A percentile compares a stretch with the other conserved stretches of the same genome.
Conservation (phyloP, 164 flowering plant species). For the Echeveria elegans region DNA sequence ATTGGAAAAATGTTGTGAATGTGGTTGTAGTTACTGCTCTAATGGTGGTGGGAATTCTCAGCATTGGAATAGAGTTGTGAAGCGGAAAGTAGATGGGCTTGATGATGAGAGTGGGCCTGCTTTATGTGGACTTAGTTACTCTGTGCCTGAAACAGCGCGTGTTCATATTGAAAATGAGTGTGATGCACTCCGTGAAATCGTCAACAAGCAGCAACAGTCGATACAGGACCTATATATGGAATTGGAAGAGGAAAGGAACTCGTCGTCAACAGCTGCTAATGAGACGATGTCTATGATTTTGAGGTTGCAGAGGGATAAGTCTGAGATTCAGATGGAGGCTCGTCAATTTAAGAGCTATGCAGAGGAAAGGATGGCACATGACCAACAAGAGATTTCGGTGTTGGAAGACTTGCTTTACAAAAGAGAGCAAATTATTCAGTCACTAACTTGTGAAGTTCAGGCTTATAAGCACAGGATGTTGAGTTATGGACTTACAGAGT, state of each 20-base stretch:
- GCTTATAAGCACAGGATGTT: constrained; percentile 84
- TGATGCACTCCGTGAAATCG: constrained; percentile 56
- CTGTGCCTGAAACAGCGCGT: constrained; percentile 29
- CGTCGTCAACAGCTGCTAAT: constrained; percentile 77
- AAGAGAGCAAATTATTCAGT: constrained; percentile 68
- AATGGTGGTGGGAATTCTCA: constrained; percentile 11
- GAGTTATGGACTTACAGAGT: constrained; percentile 74
- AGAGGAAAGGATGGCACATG: constrained; percentile 92
- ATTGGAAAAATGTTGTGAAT: too few relatives aligned
- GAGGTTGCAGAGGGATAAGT: constrained; percentile 89
- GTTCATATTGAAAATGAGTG: constrained; percentile 80
- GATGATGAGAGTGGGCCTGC: constrained; percentile 6
- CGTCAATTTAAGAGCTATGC: constrained; percentile 82
- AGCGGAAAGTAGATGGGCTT: constrained; percentile 38
- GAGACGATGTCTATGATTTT: constrained; percentile 96
- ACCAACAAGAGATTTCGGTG: constrained; percentile 54
- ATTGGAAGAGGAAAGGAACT: constrained; percentile 86
- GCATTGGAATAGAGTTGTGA: constrained; percentile 51
- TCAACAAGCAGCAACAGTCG: constrained; percentile 52
- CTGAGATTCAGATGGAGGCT: constrained; percentile 78
- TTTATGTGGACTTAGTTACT: constrained; percentile 15
- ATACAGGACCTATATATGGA: constrained; percentile 64
- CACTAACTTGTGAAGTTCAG: constrained; percentile 66
- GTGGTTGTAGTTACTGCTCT: too few relatives aligned
- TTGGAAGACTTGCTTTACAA: constrained; percentile 76